Conservation (phyloP, 1,139 yeast species). For the Zygosaccharomyces pseudobailii region DNA sequence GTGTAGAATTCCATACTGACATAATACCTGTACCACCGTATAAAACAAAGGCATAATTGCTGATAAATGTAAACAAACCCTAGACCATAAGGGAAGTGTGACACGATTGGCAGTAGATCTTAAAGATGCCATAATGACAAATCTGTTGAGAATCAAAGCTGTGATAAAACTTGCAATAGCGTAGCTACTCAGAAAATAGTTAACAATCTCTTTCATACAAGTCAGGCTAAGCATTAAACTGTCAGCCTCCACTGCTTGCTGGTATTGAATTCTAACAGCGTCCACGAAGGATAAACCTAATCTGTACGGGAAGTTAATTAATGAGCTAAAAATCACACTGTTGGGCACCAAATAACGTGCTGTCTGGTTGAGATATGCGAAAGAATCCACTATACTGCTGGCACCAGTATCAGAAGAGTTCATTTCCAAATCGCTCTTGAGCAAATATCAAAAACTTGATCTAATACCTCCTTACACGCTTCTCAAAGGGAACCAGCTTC, state of each 20-base stretch:
- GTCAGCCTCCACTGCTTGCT: constrained; percentile 12
- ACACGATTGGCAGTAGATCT: constrained; percentile 16
- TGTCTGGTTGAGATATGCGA: constrained; percentile 19
- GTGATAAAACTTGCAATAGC: constrained; percentile 21
- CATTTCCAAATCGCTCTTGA: constrained; percentile 2
- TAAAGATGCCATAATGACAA: constrained; percentile 24
- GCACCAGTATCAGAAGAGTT: constrained; percentile 5
- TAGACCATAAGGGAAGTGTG: constrained; percentile 23
- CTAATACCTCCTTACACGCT: background rate
- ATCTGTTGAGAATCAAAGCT: constrained; percentile 22
- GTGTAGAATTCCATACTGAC: constrained; percentile 6
- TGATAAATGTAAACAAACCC: constrained; percentile 14
- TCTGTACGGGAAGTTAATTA: constrained; percentile 20
- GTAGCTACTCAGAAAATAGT: constrained; percentile 21
- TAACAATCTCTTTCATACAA: constrained; percentile 13
- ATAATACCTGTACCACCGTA: constrained; percentile 13
- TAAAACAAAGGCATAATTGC: constrained; percentile 17
- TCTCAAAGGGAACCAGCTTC: background rate
- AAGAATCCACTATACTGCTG: constrained; percentile 3
- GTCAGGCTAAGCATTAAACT: constrained; percentile 10
- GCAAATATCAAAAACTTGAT: background rate
- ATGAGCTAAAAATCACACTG: constrained; percentile 10
- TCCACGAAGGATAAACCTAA: constrained; percentile 14
- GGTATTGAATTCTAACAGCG: constrained; percentile 16
- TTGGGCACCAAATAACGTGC: constrained; percentile 13